Evolutionary conservation across 257 asterid genomes (phyloP), one percentile per base, ranked within the genome.

Genomic region (Salvia rosmarinus): DNA sequence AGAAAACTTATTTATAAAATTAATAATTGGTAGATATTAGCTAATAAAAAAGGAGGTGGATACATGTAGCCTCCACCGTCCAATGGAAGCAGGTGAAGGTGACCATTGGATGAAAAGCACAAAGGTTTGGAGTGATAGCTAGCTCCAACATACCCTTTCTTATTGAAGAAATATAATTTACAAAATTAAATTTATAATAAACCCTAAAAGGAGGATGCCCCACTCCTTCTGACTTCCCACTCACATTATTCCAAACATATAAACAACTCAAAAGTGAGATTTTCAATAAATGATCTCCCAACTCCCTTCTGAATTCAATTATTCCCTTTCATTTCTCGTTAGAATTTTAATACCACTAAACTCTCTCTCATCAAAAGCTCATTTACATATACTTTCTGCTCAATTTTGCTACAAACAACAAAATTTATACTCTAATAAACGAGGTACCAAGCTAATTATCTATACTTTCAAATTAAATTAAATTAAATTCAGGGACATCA

Each of bases 191-290:
- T 32, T 32, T 32, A 39, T 39, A 39, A 9, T 39, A 58, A 73
- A 75, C 78, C 80, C 80, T 67, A 73, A 82, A 80, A 75, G 35
- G 37, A 62, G 67, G 67, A 61, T 74, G 85, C 82, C 86, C 83
- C 89, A 83, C 51, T 78, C 9, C 47, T 78, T 85, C 87, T 85
- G 84, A 89, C 82, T 84, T 85, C 90, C 89, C 96, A 89, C 95
- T 87, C 82, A 81, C 86, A 85, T 47, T 74, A 87, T 74, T 87
- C 95, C 84, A 78, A 77, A 89, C 89, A 81, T 40, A 85, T 77
- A 84, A 86, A 85, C 85, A 86, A 89, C 81, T 83, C 20, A 75
- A 82, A 87, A 86, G 88, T 77, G 78, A 81, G 63, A 83, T 86
- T 80, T 79, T 78, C 85, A 81, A 81, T 87, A 85, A 87, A 80